Percentiles rank a stretch among this genome's conserved stretches.
Evolutionary conservation across 352 stramenopile species (phyloP).

Genomic region (Phytophthora meadii): DNA sequence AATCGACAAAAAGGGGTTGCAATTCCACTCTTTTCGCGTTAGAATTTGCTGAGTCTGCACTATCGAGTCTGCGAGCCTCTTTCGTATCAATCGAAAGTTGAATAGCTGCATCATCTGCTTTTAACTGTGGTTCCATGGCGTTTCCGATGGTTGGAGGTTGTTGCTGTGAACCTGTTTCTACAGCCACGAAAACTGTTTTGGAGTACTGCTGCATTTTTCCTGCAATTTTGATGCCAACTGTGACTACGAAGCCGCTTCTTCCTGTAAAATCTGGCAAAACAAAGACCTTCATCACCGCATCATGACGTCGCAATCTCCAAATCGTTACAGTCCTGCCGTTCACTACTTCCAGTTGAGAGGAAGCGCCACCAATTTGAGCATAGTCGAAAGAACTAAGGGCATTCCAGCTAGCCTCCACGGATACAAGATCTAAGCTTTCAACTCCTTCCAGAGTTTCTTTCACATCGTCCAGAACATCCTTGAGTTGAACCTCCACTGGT

Average conservation of each 20-base stretch:
- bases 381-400: conserved; percentile 13
- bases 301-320: conserved; percentile 32
- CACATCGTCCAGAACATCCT: conserved; percentile 24
- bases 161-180: neutral
- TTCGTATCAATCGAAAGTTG: neutral
- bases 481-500: conserved; percentile 16
- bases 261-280: conserved; percentile 12
- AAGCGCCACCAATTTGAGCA: conserved; percentile 23
- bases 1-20: conserved; percentile 8
- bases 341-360: conserved; percentile 6
- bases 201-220: conserved; percentile 9
- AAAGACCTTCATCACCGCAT: conserved; percentile 20
- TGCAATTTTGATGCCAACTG: conserved; percentile 8
- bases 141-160: neutral
- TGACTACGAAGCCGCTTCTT: conserved; percentile 16
- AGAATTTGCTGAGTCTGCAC: neutral
- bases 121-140: neutral
- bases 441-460: neutral
- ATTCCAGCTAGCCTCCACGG: conserved; percentile 27
- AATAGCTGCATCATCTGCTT: neutral
- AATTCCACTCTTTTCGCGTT: conserved; percentile 6
- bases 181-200: conserved; percentile 7
- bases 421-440: conserved; percentile 19
- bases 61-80: conserved; percentile 1
- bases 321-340: conserved; percentile 11